A percentile compares a stretch with the other conserved stretches of the same genome.
Conservation (phyloP, 2,329 filamentous ascomycete species). For the Lachnellula hyalina region DNA sequence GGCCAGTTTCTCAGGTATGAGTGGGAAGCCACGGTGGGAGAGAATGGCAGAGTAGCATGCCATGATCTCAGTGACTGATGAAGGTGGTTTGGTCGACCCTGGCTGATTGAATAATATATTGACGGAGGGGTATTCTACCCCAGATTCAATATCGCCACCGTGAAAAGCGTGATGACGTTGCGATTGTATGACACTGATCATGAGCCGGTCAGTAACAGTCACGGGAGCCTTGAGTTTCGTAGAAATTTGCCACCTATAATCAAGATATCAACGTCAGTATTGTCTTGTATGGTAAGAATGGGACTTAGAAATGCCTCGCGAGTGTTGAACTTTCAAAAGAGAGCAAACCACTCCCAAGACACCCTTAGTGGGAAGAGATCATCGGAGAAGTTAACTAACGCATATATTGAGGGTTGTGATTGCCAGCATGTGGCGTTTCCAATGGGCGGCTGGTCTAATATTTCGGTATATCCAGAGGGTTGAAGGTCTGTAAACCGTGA, state of each 20-base stretch:
- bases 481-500: constrained; percentile 23
- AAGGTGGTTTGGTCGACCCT: constrained; percentile 16
- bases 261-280: too few relatives aligned
- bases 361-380: too few relatives aligned
- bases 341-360: too few relatives aligned
- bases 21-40: constrained; percentile 23
- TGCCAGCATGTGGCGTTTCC: constrained; percentile 23
- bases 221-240: constrained; percentile 28
- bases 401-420: constrained; percentile 27
- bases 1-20: constrained; percentile 27
- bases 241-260: constrained; percentile 23
- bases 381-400: background rate
- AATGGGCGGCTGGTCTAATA: constrained; percentile 17
- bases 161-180: constrained; percentile 24
- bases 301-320: too few relatives aligned
- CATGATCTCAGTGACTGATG: constrained; percentile 25
- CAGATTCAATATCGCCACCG: constrained; percentile 15
- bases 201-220: constrained; percentile 26
- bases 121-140: constrained; percentile 25
- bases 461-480: constrained; percentile 21
- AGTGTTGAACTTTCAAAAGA: too few relatives aligned
- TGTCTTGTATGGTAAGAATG: too few relatives aligned
- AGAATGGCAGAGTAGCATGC: constrained; percentile 24
- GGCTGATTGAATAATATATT: constrained; percentile 26
- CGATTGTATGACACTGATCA: constrained; percentile 26